A percentile compares a stretch with the other conserved stretches of the same genome.
Conservation (phyloP, 2,329 filamentous ascomycete species). For the Colletotrichum sp. region DNA sequence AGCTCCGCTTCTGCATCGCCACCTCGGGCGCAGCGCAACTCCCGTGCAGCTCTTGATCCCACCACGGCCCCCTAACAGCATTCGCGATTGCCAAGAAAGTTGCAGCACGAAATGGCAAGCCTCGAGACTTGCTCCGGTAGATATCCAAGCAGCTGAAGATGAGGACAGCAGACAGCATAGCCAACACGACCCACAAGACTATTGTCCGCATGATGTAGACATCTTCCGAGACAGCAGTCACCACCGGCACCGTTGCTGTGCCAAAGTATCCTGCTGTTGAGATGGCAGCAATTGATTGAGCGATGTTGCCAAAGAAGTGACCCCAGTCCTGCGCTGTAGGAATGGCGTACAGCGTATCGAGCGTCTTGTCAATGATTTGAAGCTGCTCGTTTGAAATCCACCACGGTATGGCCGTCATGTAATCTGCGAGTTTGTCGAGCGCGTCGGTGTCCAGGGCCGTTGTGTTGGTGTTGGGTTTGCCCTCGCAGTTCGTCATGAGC, state of each 20-base stretch:
- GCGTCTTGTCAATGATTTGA: neutral
- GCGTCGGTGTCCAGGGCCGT: neutral
- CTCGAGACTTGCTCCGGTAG: conserved; percentile 2
- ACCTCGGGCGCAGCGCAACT: conserved; percentile 1
- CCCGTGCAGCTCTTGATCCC: neutral
- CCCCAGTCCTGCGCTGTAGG: neutral
- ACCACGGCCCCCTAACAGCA: neutral
- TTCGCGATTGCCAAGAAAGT: conserved; percentile 7
- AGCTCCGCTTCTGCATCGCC: neutral
- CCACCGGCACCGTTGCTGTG: neutral
- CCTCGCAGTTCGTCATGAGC: neutral
- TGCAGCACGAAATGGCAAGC: neutral
- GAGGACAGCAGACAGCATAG: neutral
- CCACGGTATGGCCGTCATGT: conserved; percentile 1
- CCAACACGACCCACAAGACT: neutral
- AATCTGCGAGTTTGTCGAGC: neutral
- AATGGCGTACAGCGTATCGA: neutral
- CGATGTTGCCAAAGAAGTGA: conserved; percentile 2
- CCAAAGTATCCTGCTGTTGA: neutral
- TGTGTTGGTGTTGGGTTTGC: neutral
- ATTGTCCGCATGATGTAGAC: neutral
- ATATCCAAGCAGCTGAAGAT: neutral
- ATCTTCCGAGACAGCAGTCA: neutral
- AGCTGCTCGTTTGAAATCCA: neutral
- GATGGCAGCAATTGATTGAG: neutral